phyloP scores from a whole-genome alignment of 2,329 filamentous ascomycete genomes.

The Colletotrichum eleusines region DNA sequence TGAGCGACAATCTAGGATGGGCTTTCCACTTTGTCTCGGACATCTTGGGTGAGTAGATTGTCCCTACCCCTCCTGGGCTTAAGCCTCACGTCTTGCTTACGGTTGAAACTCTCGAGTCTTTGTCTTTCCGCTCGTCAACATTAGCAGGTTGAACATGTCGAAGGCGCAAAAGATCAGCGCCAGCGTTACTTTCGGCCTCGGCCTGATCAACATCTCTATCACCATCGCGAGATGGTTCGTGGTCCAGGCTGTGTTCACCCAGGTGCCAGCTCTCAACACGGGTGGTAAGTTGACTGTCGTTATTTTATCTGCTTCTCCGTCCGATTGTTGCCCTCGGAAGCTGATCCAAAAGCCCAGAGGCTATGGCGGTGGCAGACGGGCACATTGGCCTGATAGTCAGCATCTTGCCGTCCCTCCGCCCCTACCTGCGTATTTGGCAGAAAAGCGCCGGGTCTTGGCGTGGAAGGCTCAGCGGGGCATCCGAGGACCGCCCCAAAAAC shows the following conservation, averaged over 20 bases:
- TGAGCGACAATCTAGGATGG: conserved; percentile 3
- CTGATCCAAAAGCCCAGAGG: background rate
- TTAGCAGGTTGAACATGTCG: conserved; percentile 2
- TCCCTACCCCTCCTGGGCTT: too few species aligned
- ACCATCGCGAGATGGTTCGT: background rate
- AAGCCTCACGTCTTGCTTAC: background rate
- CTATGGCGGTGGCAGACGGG: background rate
- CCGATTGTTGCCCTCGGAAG: too few species aligned
- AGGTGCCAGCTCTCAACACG: background rate
- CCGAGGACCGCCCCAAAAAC: background rate
- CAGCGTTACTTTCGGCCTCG: background rate
- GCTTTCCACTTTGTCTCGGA: background rate
- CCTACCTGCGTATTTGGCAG: conserved; percentile 1
- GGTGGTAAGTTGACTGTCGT: background rate
- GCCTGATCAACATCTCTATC: background rate
- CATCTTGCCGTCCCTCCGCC: conserved; percentile 8
- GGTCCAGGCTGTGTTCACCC: background rate
- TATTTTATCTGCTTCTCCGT: rapidly evolving
- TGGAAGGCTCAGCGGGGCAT: too few species aligned
- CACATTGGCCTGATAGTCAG: background rate
- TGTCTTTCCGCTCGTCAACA: background rate
- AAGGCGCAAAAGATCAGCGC: conserved; percentile 1
- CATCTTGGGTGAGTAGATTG: background rate
- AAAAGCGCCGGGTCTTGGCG: too few species aligned
- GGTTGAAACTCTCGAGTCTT: background rate